Conservation (phyloP, 305 asterid genomes). For the Fraxinus greggii region DNA sequence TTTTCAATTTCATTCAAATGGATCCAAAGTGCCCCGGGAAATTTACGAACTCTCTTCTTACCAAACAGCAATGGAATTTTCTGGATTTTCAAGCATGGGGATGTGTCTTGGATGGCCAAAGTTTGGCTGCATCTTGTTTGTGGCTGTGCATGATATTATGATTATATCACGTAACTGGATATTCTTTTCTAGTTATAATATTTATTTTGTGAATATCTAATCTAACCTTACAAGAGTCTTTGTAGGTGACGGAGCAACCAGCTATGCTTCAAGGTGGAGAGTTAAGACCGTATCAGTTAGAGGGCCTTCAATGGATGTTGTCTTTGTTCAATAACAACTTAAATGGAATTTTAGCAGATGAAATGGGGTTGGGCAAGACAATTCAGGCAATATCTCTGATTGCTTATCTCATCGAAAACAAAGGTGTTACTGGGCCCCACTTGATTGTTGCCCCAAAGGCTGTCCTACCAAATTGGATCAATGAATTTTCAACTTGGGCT, state of each 20-base stretch:
- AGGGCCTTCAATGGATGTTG: conserved; percentile 99
- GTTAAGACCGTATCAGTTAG: conserved; percentile 80
- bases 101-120: conserved; percentile 6
- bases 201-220: conserved; percentile 15
- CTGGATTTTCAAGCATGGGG: not conserved
- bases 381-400: conserved; percentile 92
- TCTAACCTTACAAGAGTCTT: conserved; percentile 28
- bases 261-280: conserved; percentile 98
- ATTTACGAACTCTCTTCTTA: not conserved
- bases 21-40: not conserved
- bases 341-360: conserved; percentile 97
- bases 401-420: conserved; percentile 92
- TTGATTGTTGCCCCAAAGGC: conserved; percentile 99
- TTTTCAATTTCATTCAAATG: conserved; percentile 5
- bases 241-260: conserved; percentile 98
- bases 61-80: not conserved
- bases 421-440: conserved; percentile 91
- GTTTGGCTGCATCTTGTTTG: not conserved
- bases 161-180: not conserved
- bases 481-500: conserved; percentile 91
- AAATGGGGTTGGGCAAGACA: conserved; percentile 98
- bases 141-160: not conserved
- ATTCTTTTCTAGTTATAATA: conserved; percentile 7
- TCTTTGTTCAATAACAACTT: conserved; percentile 93
- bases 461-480: conserved; percentile 95